Base-by-base conservation (phyloP, 495 filamentous ascomycete species). In the Opeltia flavorubescens region DNA sequence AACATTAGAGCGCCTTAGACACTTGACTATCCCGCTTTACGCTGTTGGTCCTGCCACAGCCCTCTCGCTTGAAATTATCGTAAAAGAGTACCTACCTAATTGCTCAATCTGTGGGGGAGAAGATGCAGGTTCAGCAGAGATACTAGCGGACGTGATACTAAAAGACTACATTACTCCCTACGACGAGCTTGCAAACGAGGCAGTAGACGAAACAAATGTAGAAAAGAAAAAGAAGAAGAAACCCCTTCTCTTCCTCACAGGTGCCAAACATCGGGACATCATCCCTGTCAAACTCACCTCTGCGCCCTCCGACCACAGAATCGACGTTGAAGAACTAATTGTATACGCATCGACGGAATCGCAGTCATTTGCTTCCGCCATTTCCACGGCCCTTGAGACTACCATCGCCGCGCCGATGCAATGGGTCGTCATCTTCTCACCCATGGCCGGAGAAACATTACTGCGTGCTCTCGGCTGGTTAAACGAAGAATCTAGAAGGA, bases 341-440 rank as follows among this genome's bases (percentile, higher is more conserved):
- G 74, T 94, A 13, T 96, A 96, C 56, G 83, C 87, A 50, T 94
- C 86, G 3, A 75, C 74, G 1, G 83, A 85, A 30, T 55, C 70
- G 75, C 47, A 54, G 66, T 0, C 68, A 81, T 46, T 94, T 95
- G 52, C 55, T 50, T 15, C 48, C 47, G 7, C 56, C 68, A 8
- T 65, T 75, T 26, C 35, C 50, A n/a, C 51, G 63, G 40, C 78
- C 65, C 11, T 25, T 3, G 26, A 15, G 18, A 23, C 65, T 9
- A 29, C 8, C 28, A 18, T 23, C 17, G 46, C 56, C 15, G 60
- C 58, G 30, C 46, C 55, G 26, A 53, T 46, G 27, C 70, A 81
- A 53, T 96, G 91, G 89, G 78, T 89, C 1, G 84, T 95, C 11
- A 83, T 96, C 6, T 99, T 99, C 55, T 95, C 89, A 33, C 87